Evolutionary conservation across 73 alveolate genomes (phyloP).

Genomic region (Chromera velia): DNA sequence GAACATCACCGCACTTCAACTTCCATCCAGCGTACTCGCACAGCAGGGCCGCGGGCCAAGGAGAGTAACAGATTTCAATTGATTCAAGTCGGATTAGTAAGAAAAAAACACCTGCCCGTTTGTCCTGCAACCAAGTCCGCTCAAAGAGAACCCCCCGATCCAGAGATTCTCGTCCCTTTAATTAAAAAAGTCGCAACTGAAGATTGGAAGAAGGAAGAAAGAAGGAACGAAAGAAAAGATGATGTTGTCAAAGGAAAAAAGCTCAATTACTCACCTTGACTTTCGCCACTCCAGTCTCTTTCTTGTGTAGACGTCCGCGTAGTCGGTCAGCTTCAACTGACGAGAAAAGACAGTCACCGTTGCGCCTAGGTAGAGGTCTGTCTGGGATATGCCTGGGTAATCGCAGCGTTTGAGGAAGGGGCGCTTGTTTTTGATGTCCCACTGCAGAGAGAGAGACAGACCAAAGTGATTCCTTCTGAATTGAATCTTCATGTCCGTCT

Average conservation of each 20-base stretch:
- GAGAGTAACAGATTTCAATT: no score
- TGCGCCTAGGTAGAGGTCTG: constrained; percentile 81
- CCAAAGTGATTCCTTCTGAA: neutral
- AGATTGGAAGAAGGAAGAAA: no score
- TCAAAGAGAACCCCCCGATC: no score
- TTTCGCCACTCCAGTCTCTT: constrained; percentile 61
- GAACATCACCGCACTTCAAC: no score
- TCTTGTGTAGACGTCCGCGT: constrained; percentile 85
- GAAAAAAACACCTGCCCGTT: no score
- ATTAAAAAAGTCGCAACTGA: neutral
- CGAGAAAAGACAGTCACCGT: constrained; percentile 80
- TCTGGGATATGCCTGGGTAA: constrained; percentile 61
- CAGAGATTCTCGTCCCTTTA: no score
- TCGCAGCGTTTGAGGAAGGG: constrained; percentile 78
- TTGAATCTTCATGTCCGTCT: constrained; percentile 1
- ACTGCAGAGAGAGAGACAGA: constrained; percentile 25
- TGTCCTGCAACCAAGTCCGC: no score
- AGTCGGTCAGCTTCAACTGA: constrained; percentile 77
- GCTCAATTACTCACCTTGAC: constrained; percentile 32
- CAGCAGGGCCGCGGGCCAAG: no score
- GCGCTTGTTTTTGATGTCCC: constrained; percentile 78
- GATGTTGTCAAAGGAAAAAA: no score
- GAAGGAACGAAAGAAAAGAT: no score
- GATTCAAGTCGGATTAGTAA: no score
- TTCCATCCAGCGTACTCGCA: no score